Evolutionary conservation across 345 rosid genomes (phyloP), one percentile per base, ranked within the genome.

Genomic region (Gossypioides kirkii): DNA sequence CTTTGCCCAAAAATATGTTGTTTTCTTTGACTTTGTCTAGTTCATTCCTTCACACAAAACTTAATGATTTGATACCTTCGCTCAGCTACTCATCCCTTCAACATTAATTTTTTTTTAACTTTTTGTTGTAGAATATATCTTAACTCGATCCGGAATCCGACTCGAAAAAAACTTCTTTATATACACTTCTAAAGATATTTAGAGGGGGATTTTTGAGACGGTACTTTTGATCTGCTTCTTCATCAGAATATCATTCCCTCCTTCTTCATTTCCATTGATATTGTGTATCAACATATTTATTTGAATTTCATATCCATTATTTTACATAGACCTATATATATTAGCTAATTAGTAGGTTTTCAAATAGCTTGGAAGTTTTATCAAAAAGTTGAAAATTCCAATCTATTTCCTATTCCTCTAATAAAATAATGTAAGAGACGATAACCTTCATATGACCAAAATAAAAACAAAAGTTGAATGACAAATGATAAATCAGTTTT

Each of bases 31-130:
- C 69, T 56, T 56, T 49, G 67, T 26, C 55, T 26, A 58, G 25
- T 47, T 45, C 20, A 60, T 61, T 23, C 13, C 23, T 71, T 71
- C 65, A 42, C 38, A 46, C 38, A 59, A 22, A 70, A n/a, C 60
- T 53, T 53, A 3, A 18, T 52, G 54, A 42, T 22, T 10, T 45
- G 18, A 67, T 25, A 20, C 9, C 32, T 42, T 38, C 17, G 16
- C 26, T 32, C 3, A 59, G 38, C 62, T 13, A 2, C 38, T 32
- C 14, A 52, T 13, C 28, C 17, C 32, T 17, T 13, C 10, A 7
- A 43, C 18, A 12, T 43, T 65, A 5, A n/a, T 52, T 50, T 16
- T 20, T 16, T 12, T 65, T 42, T 43, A 12, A 11, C 10, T 20
- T 52, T 53, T n/a, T n/a, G n/a, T n/a, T n/a, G n/a, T n/a, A n/a